Conservation (phyloP, 2,329 filamentous ascomycete species). For the Hymenoscyphus occultus region DNA sequence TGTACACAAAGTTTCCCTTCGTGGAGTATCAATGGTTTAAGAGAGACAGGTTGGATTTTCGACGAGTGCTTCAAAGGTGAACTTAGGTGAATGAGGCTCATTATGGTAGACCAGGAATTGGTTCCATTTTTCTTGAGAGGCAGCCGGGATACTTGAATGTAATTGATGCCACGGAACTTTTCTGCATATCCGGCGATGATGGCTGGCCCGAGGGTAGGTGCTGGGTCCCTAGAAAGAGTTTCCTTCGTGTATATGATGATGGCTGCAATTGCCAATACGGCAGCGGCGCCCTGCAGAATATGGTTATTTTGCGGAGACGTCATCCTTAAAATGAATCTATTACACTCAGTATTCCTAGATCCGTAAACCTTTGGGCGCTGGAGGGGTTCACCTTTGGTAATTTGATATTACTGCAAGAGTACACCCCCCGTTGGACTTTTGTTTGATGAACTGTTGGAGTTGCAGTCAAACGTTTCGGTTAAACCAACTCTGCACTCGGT, state of each 20-base stretch:
- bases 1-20: slow-evolving; percentile 6
- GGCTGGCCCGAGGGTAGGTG: background rate
- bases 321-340: background rate
- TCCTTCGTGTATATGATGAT: slow-evolving; percentile 2
- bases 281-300: background rate
- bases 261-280: slow-evolving; percentile 4
- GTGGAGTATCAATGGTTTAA: slow-evolving; percentile 3
- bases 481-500: too few relatives aligned
- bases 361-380: background rate
- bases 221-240: background rate
- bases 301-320: background rate
- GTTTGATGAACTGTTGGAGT: too few relatives aligned
- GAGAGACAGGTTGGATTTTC: background rate
- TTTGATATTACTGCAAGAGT: background rate
- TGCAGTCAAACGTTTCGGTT: too few relatives aligned
- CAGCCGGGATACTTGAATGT: slow-evolving; percentile 5
- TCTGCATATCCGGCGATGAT: slow-evolving; percentile 1
- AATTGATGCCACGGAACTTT: background rate
- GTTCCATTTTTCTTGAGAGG: background rate
- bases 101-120: slow-evolving; percentile 1
- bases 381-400: background rate
- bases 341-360: background rate
- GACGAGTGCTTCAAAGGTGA: background rate
- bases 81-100: background rate
- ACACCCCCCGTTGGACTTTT: too few relatives aligned